Evolutionary conservation across 192 early-diverging fungal genomes (phyloP), one percentile per base, ranked within the genome.

Genomic region (Entomortierella parvispora): DNA sequence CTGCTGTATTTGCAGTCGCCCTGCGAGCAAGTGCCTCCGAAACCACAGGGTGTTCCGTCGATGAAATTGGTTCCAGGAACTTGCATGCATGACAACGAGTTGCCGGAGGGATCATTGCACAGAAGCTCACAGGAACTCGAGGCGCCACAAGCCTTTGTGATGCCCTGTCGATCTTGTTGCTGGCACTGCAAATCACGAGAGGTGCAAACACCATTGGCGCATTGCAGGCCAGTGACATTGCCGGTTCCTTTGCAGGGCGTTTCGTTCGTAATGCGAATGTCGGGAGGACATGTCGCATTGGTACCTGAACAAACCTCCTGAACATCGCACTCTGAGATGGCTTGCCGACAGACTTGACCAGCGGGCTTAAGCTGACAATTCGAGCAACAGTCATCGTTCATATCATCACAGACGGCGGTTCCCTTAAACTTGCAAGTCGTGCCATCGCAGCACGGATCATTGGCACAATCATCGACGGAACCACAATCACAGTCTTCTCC

Each of bases 401-500:
- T 68, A 71, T 94, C 93, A 33, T 85, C 86, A 71, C 97, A 98
- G 10, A 86, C 77, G 18, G 95, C 92, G 20, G 86, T 88, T 0
- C 58, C 29, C 58, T 91, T 94, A 50, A 96, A 86, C 81, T 88
- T 93, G 84, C 97, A 98, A 0, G 93, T 95, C 1, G 82, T 65
- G 15, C 84, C 85, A 65, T 93, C 85, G 70, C 97, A 98, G 82
- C 97, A 98, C 10, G 89, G 84, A 57, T 94, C 92, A 18, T 77
- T 84, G 23, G 79, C 82, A 65, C 93, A 94, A 26, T 88, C 85
- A 29, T 87, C 86, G 9, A 84, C 71, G 3, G 86, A 81, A 12
- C 92, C 94, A 64, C 94, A 94, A 69, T 98, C 97, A 79, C 97
- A 98, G 47, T 98, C 90, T 81, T 98, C 97, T 58, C 89, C 90